A percentile compares a stretch with the other conserved stretches of the same genome.
Conservation (phyloP, 768 basidiomycete genomes). For the Sistotremastrum niveocremeum region DNA sequence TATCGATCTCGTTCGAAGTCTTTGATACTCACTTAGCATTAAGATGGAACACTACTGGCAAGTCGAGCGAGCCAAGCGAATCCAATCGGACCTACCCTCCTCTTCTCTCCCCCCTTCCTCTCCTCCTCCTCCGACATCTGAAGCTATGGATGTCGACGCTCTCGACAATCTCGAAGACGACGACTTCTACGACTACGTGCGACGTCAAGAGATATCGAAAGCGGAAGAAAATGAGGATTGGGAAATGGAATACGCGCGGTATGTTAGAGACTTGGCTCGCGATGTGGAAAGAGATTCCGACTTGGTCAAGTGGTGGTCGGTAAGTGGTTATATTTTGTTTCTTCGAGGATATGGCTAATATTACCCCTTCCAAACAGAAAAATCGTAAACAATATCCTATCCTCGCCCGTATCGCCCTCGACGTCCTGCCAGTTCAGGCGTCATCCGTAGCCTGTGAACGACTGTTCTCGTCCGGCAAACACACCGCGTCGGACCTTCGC, state of each 20-base stretch:
- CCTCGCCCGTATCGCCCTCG: slow-evolving; percentile 8
- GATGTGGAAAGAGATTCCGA: background rate
- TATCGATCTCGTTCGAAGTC: too few relatives aligned
- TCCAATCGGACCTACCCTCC: too few relatives aligned
- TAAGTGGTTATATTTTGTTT: background rate
- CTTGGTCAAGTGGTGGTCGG: background rate
- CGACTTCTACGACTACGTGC: too few relatives aligned
- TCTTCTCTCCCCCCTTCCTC: too few relatives aligned
- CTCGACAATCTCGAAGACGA: too few relatives aligned
- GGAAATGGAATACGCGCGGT: background rate
- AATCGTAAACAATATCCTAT: slow-evolving; percentile 2
- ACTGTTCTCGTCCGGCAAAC: slow-evolving; percentile 11
- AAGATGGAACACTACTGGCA: too few relatives aligned
- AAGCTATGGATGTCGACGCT: too few relatives aligned
- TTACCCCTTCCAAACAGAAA: background rate
- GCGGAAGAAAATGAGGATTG: too few relatives aligned
- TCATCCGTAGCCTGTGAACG: slow-evolving; percentile 12
- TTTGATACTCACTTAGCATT: too few relatives aligned
- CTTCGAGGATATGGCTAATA: background rate
- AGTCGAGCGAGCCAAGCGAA: too few relatives aligned
- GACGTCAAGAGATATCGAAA: too few relatives aligned
- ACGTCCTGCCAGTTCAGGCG: slow-evolving; percentile 12
- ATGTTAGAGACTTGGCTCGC: background rate
- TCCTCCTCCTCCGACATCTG: too few relatives aligned
- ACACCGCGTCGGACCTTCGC: slow-evolving; percentile 3